Percentiles rank a stretch among this genome's conserved stretches.
Evolutionary conservation across 106 monocot species (phyloP).

Genomic region (Phalaenopsis equestris): DNA sequence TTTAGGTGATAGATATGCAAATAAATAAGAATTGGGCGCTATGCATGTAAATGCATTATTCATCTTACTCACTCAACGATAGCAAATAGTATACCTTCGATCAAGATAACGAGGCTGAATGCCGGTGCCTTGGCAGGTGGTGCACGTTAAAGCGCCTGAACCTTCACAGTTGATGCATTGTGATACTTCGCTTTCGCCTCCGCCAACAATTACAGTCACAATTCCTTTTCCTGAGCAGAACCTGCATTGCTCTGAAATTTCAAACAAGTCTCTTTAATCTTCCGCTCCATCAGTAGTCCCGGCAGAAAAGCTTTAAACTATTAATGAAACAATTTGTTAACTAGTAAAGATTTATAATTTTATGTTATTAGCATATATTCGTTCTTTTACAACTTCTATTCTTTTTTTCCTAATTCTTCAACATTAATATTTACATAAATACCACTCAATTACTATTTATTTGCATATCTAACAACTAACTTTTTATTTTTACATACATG

Average conservation of each 20-base stretch:
- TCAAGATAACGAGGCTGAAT: slow-evolving; percentile 97
- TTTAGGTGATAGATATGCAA: too few species aligned
- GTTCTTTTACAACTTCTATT: neutral
- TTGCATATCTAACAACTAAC: too few species aligned
- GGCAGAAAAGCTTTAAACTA: neutral
- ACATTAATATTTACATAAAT: too few species aligned
- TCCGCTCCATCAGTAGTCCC: neutral
- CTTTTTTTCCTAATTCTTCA: neutral
- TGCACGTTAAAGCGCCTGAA: slow-evolving; percentile 77
- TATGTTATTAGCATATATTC: neutral
- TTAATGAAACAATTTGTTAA: neutral
- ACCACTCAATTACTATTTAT: too few species aligned
- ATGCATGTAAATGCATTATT: too few species aligned
- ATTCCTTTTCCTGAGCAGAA: slow-evolving; percentile 67
- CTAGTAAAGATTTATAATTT: neutral
- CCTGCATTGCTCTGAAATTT: slow-evolving; percentile 72
- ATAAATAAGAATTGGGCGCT: too few species aligned
- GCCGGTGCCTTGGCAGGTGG: slow-evolving; percentile 85
- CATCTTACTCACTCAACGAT: neutral
- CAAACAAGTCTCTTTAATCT: slow-evolving; percentile 18
- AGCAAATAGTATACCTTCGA: slow-evolving; percentile 40
- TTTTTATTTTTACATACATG: too few species aligned
- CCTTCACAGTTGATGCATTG: slow-evolving; percentile 85
- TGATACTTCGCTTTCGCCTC: slow-evolving; percentile 68
- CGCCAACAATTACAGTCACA: slow-evolving; percentile 72